Percentiles rank a stretch among this genome's conserved stretches.
phyloP scores from a whole-genome alignment of 108 stramenopile genomes.

The Nitzschia inconspicua region DNA sequence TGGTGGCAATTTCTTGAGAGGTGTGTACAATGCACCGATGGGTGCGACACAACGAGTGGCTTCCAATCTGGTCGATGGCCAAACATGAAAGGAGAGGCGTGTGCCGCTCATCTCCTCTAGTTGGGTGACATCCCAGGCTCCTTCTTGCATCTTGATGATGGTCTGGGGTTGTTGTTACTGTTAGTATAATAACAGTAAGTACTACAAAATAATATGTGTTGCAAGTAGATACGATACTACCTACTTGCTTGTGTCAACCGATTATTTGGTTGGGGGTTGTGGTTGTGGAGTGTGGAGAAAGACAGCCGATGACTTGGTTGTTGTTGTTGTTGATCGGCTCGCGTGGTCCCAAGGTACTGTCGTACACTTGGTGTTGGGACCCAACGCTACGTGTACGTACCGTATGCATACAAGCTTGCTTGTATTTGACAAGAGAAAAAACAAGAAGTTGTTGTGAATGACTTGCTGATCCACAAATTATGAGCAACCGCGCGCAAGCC shows the following conservation, averaged over 20 bases:
- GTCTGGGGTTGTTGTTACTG: not conserved
- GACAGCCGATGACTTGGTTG: not conserved
- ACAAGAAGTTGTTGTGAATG: no score
- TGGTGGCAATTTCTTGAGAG: conserved; percentile 89
- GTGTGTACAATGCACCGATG: conserved; percentile 95
- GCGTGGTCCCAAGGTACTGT: no score
- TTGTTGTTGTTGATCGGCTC: not conserved
- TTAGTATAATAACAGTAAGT: no score
- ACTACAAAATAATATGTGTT: no score
- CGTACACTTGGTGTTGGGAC: no score
- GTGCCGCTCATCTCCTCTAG: conserved; percentile 84
- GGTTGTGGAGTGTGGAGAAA: not conserved
- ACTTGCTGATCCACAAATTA: no score
- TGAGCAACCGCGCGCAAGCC: no score
- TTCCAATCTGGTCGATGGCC: conserved; percentile 94
- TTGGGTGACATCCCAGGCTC: conserved; percentile 81
- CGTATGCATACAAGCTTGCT: no score
- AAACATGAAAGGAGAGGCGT: conserved; percentile 95
- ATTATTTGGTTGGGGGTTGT: not conserved
- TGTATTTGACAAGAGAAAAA: no score
- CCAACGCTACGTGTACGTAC: no score
- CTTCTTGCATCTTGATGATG: conserved; percentile 36
- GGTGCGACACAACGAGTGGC: conserved; percentile 97
- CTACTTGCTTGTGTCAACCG: not conserved
- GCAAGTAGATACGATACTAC: no score